Percentiles rank a stretch among this genome's conserved stretches.
Evolutionary conservation across 2,329 filamentous ascomycete species (phyloP).

Genomic region (Penicillium sp.): DNA sequence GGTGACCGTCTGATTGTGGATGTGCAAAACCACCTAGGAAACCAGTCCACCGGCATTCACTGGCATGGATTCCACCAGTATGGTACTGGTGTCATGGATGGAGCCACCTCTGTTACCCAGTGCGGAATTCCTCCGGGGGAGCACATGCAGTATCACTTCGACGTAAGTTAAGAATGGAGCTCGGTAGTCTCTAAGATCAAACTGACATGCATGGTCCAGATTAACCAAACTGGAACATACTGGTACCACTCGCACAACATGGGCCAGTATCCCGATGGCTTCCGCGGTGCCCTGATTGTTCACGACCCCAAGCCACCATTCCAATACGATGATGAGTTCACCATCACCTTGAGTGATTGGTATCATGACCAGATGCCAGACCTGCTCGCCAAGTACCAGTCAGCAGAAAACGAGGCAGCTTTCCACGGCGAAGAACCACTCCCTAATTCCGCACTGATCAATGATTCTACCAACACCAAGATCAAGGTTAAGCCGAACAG

Average conservation of each 20-base stretch:
- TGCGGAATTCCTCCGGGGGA: constrained; percentile 65
- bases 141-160: constrained; percentile 69
- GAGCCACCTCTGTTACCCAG: constrained; percentile 64
- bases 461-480: constrained; percentile 64
- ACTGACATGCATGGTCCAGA: constrained; percentile 31
- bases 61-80: constrained; percentile 74
- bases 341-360: constrained; percentile 69
- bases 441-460: constrained; percentile 68
- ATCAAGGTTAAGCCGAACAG: constrained; percentile 64
- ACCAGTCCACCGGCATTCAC: constrained; percentile 42
- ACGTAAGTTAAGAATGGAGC: constrained; percentile 32
- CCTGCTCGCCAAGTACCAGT: constrained; percentile 48
- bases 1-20: constrained; percentile 42
- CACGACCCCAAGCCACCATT: constrained; percentile 64
- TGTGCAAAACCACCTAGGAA: constrained; percentile 40
- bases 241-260: constrained; percentile 75
- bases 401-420: constrained; percentile 45
- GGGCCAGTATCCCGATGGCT: constrained; percentile 70
- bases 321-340: constrained; percentile 62
- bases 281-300: constrained; percentile 64
- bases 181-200: neutral
- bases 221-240: constrained; percentile 69
- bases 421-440: constrained; percentile 62
- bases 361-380: constrained; percentile 62
- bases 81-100: constrained; percentile 70